phyloP scores from a whole-genome alignment of 2,329 filamentous ascomycete species.

The Metarhizium brunneum region DNA sequence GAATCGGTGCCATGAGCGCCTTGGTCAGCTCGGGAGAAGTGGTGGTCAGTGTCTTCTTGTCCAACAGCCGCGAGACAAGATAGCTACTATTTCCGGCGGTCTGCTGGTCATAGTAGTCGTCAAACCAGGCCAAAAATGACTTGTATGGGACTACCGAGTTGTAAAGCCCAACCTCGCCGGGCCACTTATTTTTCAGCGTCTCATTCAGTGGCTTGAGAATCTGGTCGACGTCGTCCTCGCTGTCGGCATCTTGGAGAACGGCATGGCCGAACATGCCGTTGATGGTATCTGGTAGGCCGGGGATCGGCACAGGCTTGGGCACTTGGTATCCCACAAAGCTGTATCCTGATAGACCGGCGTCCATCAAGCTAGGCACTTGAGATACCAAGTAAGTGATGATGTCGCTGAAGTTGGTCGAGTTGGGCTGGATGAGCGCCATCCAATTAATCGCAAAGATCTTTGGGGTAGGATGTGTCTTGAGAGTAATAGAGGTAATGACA shows the following conservation, averaged over 20 bases:
- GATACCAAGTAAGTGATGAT: too few species aligned
- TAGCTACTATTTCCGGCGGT: neutral
- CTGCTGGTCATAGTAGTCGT: neutral
- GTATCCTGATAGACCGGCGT: too few species aligned
- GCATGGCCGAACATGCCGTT: neutral
- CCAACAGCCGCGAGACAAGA: neutral
- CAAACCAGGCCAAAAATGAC: neutral
- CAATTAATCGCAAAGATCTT: neutral
- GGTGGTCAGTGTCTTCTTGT: neutral
- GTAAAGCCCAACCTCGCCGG: neutral
- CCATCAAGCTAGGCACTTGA: too few species aligned
- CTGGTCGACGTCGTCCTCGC: too few species aligned
- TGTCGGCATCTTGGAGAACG: neutral
- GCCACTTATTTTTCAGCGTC: neutral
- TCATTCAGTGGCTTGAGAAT: neutral
- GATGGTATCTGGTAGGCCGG: conserved; percentile 3
- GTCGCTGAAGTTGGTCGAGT: too few species aligned
- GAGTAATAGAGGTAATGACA: conserved; percentile 7
- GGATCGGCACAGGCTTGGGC: too few species aligned
- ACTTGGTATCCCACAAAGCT: too few species aligned
- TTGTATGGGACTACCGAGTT: neutral
- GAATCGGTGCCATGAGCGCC: too few species aligned
- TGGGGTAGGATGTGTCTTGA: neutral
- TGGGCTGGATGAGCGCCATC: conserved; percentile 9
- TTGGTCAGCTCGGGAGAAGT: too few species aligned